A percentile compares a stretch with the other conserved stretches of the same genome.
phyloP scores from a whole-genome alignment of 139 green algal species.

The Diplosphaera chodatii region DNA sequence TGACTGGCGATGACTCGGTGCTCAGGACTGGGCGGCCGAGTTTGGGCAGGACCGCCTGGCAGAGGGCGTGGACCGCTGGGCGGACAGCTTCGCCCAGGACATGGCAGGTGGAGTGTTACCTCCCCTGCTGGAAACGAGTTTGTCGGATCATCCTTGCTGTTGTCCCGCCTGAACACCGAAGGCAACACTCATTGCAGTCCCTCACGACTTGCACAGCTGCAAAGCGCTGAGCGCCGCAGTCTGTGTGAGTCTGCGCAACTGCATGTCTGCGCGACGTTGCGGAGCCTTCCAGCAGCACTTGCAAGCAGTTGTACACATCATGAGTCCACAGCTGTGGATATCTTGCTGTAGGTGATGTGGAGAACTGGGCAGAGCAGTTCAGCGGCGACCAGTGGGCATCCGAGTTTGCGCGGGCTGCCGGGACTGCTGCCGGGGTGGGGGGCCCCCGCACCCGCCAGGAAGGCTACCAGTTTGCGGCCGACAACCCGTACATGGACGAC shows the following conservation, averaged over 20 bases:
- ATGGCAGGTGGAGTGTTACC: background rate
- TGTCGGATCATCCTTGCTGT: no score
- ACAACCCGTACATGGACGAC: slow-evolving; percentile 87
- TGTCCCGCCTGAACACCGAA: no score
- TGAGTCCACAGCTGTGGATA: no score
- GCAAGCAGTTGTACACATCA: no score
- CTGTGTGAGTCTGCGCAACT: no score
- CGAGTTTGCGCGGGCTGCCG: slow-evolving; percentile 50
- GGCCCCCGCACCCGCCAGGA: slow-evolving; percentile 9
- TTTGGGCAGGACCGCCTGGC: slow-evolving; percentile 5
- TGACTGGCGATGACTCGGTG: no score
- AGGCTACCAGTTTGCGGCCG: slow-evolving; percentile 71
- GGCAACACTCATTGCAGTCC: no score
- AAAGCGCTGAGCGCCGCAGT: no score
- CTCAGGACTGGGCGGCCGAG: slow-evolving; percentile 17
- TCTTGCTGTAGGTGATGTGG: slow-evolving; percentile 3
- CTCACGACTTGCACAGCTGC: no score
- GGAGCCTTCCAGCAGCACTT: no score
- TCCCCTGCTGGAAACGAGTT: no score
- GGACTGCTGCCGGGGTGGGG: slow-evolving; percentile 4
- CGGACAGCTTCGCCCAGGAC: slow-evolving; percentile 15
- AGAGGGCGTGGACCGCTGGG: slow-evolving; percentile 3
- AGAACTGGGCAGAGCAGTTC: slow-evolving; percentile 36
- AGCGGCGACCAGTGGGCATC: slow-evolving; percentile 48
- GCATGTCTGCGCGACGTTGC: no score